phyloP scores from a whole-genome alignment of 2,329 filamentous ascomycete genomes.

The Ophiostoma angusticollis region DNA sequence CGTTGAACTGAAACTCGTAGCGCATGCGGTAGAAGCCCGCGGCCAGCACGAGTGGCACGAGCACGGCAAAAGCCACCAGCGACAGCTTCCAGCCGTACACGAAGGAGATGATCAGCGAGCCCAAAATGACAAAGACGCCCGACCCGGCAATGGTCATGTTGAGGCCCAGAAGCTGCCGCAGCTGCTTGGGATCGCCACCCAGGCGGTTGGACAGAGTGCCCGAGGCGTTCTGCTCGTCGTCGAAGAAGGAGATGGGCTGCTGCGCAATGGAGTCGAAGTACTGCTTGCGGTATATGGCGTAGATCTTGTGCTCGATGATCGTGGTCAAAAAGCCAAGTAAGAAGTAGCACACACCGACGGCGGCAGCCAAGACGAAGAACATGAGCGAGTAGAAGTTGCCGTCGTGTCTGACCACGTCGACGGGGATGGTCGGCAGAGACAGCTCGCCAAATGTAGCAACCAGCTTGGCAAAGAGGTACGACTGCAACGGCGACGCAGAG shows the following conservation, averaged over 20 bases:
- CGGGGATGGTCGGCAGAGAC: not conserved
- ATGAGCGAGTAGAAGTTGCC: constrained; percentile 50
- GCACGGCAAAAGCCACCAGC: constrained; percentile 35
- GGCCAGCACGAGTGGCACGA: constrained; percentile 22
- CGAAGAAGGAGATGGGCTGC: constrained; percentile 48
- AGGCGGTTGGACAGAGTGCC: constrained; percentile 46
- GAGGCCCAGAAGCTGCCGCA: constrained; percentile 48
- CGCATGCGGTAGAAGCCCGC: constrained; percentile 32
- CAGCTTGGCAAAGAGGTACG: constrained; percentile 41
- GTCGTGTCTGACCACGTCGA: not conserved
- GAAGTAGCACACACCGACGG: constrained; percentile 42
- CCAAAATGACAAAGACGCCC: constrained; percentile 51
- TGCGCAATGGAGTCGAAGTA: constrained; percentile 47
- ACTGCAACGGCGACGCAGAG: constrained; percentile 32
- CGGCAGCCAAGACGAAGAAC: constrained; percentile 46
- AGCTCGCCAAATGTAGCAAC: constrained; percentile 19
- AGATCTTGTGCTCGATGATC: constrained; percentile 27
- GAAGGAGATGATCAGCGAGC: constrained; percentile 53
- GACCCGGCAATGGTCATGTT: constrained; percentile 52
- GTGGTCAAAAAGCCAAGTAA: constrained; percentile 32
- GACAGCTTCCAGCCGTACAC: constrained; percentile 66
- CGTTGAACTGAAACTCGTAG: constrained; percentile 44
- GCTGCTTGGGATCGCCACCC: constrained; percentile 41
- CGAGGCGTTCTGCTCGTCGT: constrained; percentile 44
- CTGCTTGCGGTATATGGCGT: constrained; percentile 42